A percentile compares a stretch with the other conserved stretches of the same genome.
Evolutionary conservation across 2,329 filamentous ascomycete genomes (phyloP).

Genomic region (Verticillium longisporum): DNA sequence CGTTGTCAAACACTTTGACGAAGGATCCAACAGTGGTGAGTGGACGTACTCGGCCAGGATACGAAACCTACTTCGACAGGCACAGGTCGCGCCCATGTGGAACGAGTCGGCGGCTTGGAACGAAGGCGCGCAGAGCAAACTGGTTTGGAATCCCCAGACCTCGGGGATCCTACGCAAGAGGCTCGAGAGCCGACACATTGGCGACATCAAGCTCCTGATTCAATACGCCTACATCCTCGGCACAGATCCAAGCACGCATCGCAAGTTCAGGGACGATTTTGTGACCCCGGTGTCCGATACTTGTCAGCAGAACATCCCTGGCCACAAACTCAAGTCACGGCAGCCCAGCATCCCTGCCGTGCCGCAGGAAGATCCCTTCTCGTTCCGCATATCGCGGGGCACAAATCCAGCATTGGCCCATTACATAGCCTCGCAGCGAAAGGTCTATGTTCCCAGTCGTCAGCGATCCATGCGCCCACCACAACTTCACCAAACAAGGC

Average conservation of each 20-base stretch:
- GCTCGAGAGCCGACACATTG: slow-evolving; percentile 37
- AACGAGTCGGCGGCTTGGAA: slow-evolving; percentile 23
- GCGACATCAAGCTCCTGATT: slow-evolving; percentile 28
- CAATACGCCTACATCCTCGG: slow-evolving; percentile 32
- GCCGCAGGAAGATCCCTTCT: slow-evolving; percentile 20
- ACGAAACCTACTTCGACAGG: slow-evolving; percentile 36
- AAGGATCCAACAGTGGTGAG: slow-evolving; percentile 27
- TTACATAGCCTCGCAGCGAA: slow-evolving; percentile 27
- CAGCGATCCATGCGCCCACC: slow-evolving; percentile 7
- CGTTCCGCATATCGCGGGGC: slow-evolving; percentile 28
- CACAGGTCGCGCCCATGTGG: slow-evolving; percentile 29
- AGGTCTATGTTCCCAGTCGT: slow-evolving; percentile 19
- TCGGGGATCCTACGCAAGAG: slow-evolving; percentile 34
- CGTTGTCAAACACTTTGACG: slow-evolving; percentile 40
- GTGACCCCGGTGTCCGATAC: slow-evolving; percentile 26
- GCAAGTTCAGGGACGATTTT: slow-evolving; percentile 24
- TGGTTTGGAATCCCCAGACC: slow-evolving; percentile 32
- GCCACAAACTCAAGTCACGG: slow-evolving; percentile 20
- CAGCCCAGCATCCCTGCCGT: not conserved
- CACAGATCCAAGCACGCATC: slow-evolving; percentile 19
- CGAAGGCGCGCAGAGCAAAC: slow-evolving; percentile 20
- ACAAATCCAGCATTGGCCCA: slow-evolving; percentile 24
- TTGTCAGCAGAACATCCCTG: slow-evolving; percentile 24
- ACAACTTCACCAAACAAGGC: slow-evolving; percentile 9
- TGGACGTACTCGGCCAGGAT: slow-evolving; percentile 39